These are phyloP conservation scores for Cladophialophora chaetospira DNA, from an alignment of 2,329 filamentous ascomycete species.

Conservation along the genomic window DNA sequence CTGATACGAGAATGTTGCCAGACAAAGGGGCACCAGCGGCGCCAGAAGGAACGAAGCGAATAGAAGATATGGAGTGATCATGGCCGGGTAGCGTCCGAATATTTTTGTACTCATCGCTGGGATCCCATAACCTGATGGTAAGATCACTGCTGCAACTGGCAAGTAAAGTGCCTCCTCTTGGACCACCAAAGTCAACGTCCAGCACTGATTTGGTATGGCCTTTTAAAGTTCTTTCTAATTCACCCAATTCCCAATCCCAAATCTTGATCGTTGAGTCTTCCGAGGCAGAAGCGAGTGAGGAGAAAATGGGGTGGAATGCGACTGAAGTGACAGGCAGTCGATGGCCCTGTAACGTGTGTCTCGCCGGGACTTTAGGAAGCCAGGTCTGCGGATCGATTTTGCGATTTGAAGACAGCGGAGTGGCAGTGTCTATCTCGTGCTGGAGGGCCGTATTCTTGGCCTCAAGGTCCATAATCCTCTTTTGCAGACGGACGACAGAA, in stretches of 20 bases:
- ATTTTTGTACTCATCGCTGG: slow-evolving; percentile 90
- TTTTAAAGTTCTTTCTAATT: slow-evolving; percentile 86
- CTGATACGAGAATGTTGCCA: slow-evolving; percentile 81
- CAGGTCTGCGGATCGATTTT: slow-evolving; percentile 82
- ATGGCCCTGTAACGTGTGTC: slow-evolving; percentile 82
- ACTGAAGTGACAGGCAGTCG: slow-evolving; percentile 79
- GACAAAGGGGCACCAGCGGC: slow-evolving; percentile 76
- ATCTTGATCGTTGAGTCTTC: slow-evolving; percentile 95
- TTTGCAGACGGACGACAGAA: slow-evolving; percentile 88
- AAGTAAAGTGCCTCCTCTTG: slow-evolving; percentile 74
- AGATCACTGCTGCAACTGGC: slow-evolving; percentile 85
- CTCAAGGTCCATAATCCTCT: slow-evolving; percentile 97
- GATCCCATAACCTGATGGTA: slow-evolving; percentile 95
- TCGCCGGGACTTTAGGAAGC: slow-evolving; percentile 80
- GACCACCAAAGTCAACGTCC: slow-evolving; percentile 88
- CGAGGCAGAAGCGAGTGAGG: slow-evolving; percentile 83
- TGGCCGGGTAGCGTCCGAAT: slow-evolving; percentile 88
- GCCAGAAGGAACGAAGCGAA: slow-evolving; percentile 84
- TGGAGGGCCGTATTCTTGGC: slow-evolving; percentile 72
- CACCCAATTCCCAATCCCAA: slow-evolving; percentile 94
- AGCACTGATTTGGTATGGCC: slow-evolving; percentile 87
- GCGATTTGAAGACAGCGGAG: slow-evolving; percentile 73
- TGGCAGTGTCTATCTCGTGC: slow-evolving; percentile 80
- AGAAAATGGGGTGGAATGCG: slow-evolving; percentile 90
- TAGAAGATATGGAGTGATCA: slow-evolving; percentile 86